phyloP scores from a whole-genome alignment of 306 rosid genomes.

The Vigna mungo region DNA sequence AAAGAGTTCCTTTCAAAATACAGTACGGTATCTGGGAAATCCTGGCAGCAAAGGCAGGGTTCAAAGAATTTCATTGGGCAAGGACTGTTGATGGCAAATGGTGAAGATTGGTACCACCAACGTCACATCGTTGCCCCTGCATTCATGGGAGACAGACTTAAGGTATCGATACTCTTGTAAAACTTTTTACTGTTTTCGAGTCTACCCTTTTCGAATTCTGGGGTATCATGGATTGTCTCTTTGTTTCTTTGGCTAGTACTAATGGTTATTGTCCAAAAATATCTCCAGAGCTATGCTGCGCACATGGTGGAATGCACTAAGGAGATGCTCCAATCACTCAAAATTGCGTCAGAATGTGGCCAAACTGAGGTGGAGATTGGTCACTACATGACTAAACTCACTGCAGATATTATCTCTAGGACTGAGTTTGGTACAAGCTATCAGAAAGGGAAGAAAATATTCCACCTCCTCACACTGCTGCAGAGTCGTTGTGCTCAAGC shows the following conservation, averaged over 20 bases:
- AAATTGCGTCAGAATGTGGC: slow-evolving; percentile 55
- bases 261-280: too few species aligned
- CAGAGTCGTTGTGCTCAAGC: slow-evolving; percentile 89
- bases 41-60: slow-evolving; percentile 75
- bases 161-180: slow-evolving; percentile 50
- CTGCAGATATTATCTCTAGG: slow-evolving; percentile 88
- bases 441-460: slow-evolving; percentile 83
- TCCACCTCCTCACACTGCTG: slow-evolving; percentile 66
- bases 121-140: slow-evolving; percentile 79
- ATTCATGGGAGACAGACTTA: slow-evolving; percentile 69
- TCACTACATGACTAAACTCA: slow-evolving; percentile 67
- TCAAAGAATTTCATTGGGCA: slow-evolving; percentile 67
- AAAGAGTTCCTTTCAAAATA: slow-evolving; percentile 60
- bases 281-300: slow-evolving; percentile 91
- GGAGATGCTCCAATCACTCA: slow-evolving; percentile 70
- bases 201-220: neutral
- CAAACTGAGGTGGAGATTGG: slow-evolving; percentile 77
- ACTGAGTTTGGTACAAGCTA: slow-evolving; percentile 80
- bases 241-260: neutral
- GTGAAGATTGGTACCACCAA: slow-evolving; percentile 70
- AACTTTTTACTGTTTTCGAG: neutral
- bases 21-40: slow-evolving; percentile 62
- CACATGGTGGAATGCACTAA: slow-evolving; percentile 94
- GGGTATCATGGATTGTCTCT: neutral
- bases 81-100: slow-evolving; percentile 79